Evolutionary conservation across 2,329 filamentous ascomycete species (phyloP).

Genomic region (Fusarium nanum): DNA sequence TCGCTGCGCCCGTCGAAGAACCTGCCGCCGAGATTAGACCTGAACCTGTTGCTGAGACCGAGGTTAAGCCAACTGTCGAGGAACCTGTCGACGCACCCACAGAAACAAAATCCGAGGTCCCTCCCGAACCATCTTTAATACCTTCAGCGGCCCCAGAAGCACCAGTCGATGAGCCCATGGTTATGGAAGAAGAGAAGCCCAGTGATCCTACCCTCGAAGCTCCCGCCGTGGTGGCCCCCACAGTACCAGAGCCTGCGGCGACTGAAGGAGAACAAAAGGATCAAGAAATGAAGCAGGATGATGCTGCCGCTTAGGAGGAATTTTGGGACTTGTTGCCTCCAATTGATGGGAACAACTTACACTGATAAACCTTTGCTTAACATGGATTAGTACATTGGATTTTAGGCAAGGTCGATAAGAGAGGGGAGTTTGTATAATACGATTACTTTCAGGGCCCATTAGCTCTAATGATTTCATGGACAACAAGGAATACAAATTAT

Average conservation of each 20-base stretch:
- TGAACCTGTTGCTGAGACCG: neutral
- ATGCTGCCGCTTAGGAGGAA: neutral
- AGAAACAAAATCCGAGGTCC: constrained; percentile 2
- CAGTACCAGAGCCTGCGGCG: constrained; percentile 2
- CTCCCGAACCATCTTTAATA: constrained; percentile 23
- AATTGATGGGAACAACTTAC: neutral
- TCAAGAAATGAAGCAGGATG: constrained; percentile 14
- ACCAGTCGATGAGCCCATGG: constrained; percentile 10
- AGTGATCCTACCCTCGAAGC: constrained; percentile 30
- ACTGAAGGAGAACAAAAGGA: constrained; percentile 21
- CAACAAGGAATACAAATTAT: constrained; percentile 16
- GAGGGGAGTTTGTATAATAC: constrained; percentile 35
- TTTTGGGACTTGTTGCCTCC: neutral
- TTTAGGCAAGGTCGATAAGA: constrained; percentile 7
- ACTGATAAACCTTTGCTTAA: neutral
- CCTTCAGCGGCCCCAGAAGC: constrained; percentile 13
- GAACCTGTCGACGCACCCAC: neutral
- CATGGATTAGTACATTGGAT: neutral
- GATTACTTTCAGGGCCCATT: constrained; percentile 1
- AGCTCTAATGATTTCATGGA: constrained; percentile 33
- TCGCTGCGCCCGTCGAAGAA: neutral
- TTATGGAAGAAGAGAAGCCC: constrained; percentile 8
- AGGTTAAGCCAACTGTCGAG: neutral
- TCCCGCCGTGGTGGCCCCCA: neutral
- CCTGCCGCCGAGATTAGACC: neutral